Conservation (phyloP, 495 filamentous ascomycete genomes). For the Ramalina intermedia region DNA sequence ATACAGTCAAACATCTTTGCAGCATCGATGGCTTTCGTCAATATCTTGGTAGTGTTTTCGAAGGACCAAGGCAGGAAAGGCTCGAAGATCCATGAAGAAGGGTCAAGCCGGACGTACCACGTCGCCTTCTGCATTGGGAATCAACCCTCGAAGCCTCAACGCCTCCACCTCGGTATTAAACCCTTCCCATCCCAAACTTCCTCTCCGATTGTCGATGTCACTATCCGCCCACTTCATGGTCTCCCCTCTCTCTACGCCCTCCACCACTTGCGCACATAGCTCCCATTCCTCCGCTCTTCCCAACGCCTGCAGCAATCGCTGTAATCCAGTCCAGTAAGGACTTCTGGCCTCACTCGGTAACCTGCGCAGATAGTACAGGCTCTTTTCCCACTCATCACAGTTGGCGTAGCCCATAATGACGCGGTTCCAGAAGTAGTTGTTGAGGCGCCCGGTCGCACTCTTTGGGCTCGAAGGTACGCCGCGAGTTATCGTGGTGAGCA, state of each 20-base stretch:
- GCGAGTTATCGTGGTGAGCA: conserved; percentile 31
- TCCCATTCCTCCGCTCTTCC: conserved; percentile 26
- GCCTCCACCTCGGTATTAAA: too few relatives aligned
- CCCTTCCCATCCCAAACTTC: conserved; percentile 2
- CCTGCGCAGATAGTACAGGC: conserved; percentile 35
- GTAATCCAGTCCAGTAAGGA: conserved; percentile 31
- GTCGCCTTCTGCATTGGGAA: too few relatives aligned
- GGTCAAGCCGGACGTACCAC: too few relatives aligned
- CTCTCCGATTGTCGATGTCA: background rate
- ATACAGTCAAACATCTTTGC: too few relatives aligned
- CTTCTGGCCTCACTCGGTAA: conserved; percentile 25
- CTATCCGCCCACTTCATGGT: conserved; percentile 12
- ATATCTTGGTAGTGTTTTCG: too few relatives aligned
- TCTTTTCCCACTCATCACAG: conserved; percentile 30
- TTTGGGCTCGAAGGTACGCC: conserved; percentile 17
- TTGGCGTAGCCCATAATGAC: conserved; percentile 47
- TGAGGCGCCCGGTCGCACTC: conserved; percentile 16
- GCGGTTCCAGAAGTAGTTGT: conserved; percentile 52
- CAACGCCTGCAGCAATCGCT: conserved; percentile 32
- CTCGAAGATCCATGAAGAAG: too few relatives aligned
- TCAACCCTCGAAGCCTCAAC: too few relatives aligned
- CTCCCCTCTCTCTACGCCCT: conserved; percentile 20
- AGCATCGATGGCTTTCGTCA: too few relatives aligned
- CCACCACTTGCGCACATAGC: conserved; percentile 21
- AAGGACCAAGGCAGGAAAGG: too few relatives aligned